These are phyloP conservation scores for Pleodorina starrii DNA, from an alignment of 139 green algal genomes.

Conservation along the genomic window DNA sequence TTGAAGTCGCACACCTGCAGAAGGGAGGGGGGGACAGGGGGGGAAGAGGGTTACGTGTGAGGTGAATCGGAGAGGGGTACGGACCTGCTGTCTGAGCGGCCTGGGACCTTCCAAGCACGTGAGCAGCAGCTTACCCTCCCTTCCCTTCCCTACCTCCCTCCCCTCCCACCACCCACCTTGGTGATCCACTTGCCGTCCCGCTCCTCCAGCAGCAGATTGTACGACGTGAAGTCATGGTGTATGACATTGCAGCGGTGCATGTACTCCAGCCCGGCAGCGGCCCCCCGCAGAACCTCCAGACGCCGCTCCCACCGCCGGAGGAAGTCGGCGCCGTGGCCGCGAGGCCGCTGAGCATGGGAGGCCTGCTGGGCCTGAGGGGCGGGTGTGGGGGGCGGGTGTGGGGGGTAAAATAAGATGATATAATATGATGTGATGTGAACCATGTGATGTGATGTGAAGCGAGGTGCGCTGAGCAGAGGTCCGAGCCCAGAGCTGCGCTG, in stretches of 20 bases:
- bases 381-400: neutral
- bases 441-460: no score
- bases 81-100: no score
- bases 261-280: slow-evolving; percentile 73
- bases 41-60: neutral
- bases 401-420: no score
- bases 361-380: neutral
- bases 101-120: no score
- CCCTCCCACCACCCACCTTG: slow-evolving; percentile 50
- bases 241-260: slow-evolving; percentile 68
- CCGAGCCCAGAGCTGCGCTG: no score
- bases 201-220: slow-evolving; percentile 77
- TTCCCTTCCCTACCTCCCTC: neutral
- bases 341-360: neutral
- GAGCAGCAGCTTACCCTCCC: neutral
- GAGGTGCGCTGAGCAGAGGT: no score
- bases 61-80: no score
- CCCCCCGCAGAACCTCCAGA: slow-evolving; percentile 52
- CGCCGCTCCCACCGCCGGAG: slow-evolving; percentile 9
- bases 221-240: slow-evolving; percentile 76
- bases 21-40: neutral
- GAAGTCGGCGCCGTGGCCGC: neutral
- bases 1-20: slow-evolving; percentile 77
- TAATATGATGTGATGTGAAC: no score
- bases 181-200: slow-evolving; percentile 53